phyloP scores from a whole-genome alignment of 371 early-diverging fungal species.

The Mucor velutinosus region DNA sequence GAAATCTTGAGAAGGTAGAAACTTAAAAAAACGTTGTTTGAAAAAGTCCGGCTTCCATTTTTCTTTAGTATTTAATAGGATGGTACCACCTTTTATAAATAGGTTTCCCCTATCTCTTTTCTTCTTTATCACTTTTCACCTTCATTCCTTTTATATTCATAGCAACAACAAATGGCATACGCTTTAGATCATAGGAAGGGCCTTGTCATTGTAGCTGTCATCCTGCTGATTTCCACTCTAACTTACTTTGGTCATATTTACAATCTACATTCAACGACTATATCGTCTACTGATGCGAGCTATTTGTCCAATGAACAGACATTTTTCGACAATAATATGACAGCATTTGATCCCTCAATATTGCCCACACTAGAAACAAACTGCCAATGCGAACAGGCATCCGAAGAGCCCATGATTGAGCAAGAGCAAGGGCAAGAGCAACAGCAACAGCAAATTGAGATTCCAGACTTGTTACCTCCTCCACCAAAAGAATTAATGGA shows the following conservation, averaged over 20 bases:
- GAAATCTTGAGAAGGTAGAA: neutral
- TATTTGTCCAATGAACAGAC: conserved; percentile 20
- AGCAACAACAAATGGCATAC: neutral
- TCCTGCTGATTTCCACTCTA: conserved; percentile 7
- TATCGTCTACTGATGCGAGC: conserved; percentile 6
- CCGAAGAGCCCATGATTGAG: neutral
- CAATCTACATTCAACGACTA: neutral
- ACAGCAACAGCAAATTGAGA: neutral
- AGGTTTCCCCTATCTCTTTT: neutral
- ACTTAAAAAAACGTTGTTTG: neutral
- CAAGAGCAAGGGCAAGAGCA: neutral
- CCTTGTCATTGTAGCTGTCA: neutral
- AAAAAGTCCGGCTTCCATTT: neutral
- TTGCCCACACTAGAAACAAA: neutral
- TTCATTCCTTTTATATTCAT: conserved; percentile 2
- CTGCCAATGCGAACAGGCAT: neutral
- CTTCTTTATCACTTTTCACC: conserved; percentile 7
- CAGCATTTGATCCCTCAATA: neutral
- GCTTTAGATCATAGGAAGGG: conserved; percentile 12
- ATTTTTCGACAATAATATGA: conserved; percentile 11
- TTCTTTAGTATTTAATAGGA: neutral
- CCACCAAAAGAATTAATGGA: conserved; percentile 31
- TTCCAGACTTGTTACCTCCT: conserved; percentile 32
- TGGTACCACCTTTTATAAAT: neutral
- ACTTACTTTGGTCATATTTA: conserved; percentile 11